Evolutionary conservation across 208 protist species (phyloP).

Genomic region (Hexamita inflata): DNA sequence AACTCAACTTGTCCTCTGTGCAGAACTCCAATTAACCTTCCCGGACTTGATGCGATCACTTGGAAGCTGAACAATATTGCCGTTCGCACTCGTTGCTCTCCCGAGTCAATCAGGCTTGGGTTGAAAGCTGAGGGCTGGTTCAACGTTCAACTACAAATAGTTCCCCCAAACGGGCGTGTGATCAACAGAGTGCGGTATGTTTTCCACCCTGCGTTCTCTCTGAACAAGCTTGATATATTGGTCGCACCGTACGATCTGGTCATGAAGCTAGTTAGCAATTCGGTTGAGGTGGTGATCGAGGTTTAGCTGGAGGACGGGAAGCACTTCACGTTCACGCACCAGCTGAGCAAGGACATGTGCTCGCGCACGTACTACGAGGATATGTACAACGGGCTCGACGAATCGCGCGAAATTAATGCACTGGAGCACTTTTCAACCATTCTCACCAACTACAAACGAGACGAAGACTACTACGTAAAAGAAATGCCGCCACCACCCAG

Average conservation of each 20-base stretch:
- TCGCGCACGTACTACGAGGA: neutral
- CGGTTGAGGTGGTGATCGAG: conserved; percentile 23
- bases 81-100: conserved; percentile 28
- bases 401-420: neutral
- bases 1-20: conserved; percentile 29
- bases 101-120: conserved; percentile 28
- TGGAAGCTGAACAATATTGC: conserved; percentile 34
- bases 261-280: conserved; percentile 31
- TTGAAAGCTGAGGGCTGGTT: conserved; percentile 30
- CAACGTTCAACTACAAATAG: conserved; percentile 37
- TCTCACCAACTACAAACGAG: neutral
- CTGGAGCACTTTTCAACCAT: neutral
- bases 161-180: neutral
- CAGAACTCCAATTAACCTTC: conserved; percentile 4
- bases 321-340: neutral
- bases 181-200: conserved; percentile 27
- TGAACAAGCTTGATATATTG: conserved; percentile 31
- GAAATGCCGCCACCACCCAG: neutral
- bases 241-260: conserved; percentile 32
- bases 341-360: conserved; percentile 8
- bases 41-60: neutral
- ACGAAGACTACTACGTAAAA: conserved; percentile 12
- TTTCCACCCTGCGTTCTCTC: conserved; percentile 38
- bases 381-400: conserved; percentile 19
- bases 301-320: neutral